These are phyloP conservation scores for Didymellaceae sp. DNA, from an alignment of 2,329 filamentous ascomycete species.

Conservation along the genomic window DNA sequence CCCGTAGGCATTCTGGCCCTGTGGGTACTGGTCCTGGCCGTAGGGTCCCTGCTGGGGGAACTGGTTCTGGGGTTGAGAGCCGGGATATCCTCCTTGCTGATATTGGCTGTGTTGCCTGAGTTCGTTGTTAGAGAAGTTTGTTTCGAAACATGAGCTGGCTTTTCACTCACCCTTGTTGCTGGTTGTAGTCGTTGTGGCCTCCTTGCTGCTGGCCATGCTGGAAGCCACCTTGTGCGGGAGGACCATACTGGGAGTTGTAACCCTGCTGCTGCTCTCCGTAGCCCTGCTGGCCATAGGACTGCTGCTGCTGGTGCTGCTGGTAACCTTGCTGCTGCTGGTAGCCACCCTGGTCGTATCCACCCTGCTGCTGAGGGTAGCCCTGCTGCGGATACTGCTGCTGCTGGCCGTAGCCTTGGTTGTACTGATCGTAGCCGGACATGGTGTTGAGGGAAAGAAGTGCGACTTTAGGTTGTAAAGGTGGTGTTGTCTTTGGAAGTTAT, in stretches of 20 bases:
- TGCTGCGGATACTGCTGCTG: constrained; percentile 47
- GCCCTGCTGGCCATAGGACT: constrained; percentile 35
- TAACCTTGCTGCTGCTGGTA: constrained; percentile 42
- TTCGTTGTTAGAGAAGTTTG: constrained; percentile 20
- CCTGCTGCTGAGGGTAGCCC: constrained; percentile 37
- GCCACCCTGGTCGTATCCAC: constrained; percentile 40
- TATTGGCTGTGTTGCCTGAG: constrained; percentile 34
- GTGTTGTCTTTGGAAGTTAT: background rate
- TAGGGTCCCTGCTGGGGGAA: constrained; percentile 53
- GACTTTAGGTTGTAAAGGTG: background rate
- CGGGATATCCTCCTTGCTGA: constrained; percentile 41
- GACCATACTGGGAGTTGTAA: constrained; percentile 51
- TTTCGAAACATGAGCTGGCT: constrained; percentile 21
- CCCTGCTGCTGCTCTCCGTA: constrained; percentile 45
- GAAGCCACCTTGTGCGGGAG: constrained; percentile 57
- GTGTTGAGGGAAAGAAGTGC: constrained; percentile 11
- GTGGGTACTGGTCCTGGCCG: constrained; percentile 46
- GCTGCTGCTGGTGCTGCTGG: constrained; percentile 42
- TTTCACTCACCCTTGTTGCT: constrained; percentile 45
- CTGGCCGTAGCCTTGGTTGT: constrained; percentile 44
- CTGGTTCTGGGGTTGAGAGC: constrained; percentile 42
- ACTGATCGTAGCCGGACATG: constrained; percentile 62
- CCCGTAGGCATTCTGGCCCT: constrained; percentile 43
- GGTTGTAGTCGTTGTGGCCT: constrained; percentile 38
- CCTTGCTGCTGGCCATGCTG: constrained; percentile 51